Evolutionary conservation across 345 rosid species (phyloP).

Genomic region (Euphorbia tirucalli): DNA sequence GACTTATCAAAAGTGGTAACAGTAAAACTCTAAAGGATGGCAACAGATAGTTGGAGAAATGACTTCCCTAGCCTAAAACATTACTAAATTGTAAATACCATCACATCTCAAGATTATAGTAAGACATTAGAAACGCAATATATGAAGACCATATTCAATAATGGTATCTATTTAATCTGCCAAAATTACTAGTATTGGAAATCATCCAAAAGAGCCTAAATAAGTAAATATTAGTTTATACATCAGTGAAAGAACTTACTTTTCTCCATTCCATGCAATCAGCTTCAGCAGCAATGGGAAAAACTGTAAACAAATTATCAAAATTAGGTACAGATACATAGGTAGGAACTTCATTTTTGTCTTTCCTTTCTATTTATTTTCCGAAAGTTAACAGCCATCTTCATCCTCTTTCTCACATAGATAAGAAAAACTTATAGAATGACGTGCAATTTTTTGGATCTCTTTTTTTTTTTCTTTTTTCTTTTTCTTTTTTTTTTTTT

Average conservation of each 20-base stretch:
- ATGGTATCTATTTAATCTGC: not conserved
- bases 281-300: conserved; percentile 91
- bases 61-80: not conserved
- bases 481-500: not conserved
- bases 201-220: not conserved
- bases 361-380: not conserved
- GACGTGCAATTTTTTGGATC: not conserved
- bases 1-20: not conserved
- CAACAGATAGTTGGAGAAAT: not conserved
- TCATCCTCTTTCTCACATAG: not conserved
- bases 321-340: conserved; percentile 5
- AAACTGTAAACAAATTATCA: conserved; percentile 52
- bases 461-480: not conserved
- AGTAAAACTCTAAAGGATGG: not conserved
- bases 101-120: conserved; percentile 2
- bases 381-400: not conserved
- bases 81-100: not conserved
- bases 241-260: conserved; percentile 43
- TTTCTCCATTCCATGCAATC: conserved; percentile 92
- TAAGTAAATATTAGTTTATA: no score
- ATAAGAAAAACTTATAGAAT: not conserved
- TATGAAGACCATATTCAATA: not conserved
- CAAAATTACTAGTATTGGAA: not conserved
- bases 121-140: not conserved
- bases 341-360: not conserved